A percentile compares a stretch with the other conserved stretches of the same genome.
phyloP scores from a whole-genome alignment of 768 basidiomycete species.

The Leccinum truebloodii region DNA sequence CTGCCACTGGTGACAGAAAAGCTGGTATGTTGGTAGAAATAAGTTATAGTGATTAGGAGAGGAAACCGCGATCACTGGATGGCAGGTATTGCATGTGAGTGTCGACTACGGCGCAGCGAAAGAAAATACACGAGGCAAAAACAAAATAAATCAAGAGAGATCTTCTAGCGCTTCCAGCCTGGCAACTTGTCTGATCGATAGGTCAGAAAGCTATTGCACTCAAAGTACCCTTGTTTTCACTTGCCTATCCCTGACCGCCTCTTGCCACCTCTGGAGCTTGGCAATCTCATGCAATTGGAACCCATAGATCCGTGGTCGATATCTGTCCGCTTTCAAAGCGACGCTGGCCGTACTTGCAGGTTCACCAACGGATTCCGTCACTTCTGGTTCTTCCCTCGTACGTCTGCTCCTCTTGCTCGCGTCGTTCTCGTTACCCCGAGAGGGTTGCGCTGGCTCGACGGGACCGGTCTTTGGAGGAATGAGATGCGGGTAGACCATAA shows the following conservation, averaged over 20 bases:
- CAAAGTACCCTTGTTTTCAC: background rate
- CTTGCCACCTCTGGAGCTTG: conserved; percentile 94
- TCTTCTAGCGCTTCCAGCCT: conserved; percentile 51
- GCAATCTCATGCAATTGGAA: conserved; percentile 96
- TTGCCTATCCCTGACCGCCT: conserved; percentile 84
- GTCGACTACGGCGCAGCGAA: conserved; percentile 11
- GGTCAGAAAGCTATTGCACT: conserved; percentile 6
- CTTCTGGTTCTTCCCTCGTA: conserved; percentile 53
- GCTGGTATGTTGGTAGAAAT: background rate
- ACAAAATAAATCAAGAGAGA: conserved; percentile 22
- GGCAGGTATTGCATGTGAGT: background rate
- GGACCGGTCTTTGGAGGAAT: conserved; percentile 80
- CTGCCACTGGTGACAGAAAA: background rate
- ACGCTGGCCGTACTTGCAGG: conserved; percentile 75
- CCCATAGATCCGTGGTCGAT: conserved; percentile 93
- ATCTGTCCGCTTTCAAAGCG: conserved; percentile 88
- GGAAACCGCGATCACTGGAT: background rate
- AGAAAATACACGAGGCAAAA: conserved; percentile 2
- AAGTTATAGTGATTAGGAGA: background rate
- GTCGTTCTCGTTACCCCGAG: conserved; percentile 32
- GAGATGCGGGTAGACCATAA: conserved; percentile 94
- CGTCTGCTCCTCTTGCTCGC: conserved; percentile 43
- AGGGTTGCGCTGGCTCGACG: conserved; percentile 35
- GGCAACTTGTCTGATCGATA: conserved; percentile 43
- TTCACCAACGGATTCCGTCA: conserved; percentile 60